Conservation (phyloP, 495 filamentous ascomycete species). For the Opeltia flavorubescens region DNA sequence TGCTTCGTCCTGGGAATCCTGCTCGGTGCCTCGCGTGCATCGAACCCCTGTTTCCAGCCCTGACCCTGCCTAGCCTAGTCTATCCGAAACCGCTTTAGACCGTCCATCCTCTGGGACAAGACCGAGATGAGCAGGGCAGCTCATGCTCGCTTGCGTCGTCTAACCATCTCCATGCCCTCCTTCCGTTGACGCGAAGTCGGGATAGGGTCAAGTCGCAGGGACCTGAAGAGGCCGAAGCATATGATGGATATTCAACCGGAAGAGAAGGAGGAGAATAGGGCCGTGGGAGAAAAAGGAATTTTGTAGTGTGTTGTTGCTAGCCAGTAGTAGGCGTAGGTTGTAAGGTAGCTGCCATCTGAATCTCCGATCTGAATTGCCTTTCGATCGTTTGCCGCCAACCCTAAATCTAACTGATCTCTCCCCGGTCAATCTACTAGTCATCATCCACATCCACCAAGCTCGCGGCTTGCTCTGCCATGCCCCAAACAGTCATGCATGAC, state of each 20-base stretch:
- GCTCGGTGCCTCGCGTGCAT: background rate
- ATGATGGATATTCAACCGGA: too few relatives aligned
- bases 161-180: background rate
- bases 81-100: slow-evolving; percentile 1
- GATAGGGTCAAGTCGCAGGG: too few relatives aligned
- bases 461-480: background rate
- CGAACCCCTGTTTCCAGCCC: background rate
- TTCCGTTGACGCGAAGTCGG: too few relatives aligned
- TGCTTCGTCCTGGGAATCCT: too few relatives aligned
- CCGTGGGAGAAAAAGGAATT: too few relatives aligned
- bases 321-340: too few relatives aligned
- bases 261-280: too few relatives aligned
- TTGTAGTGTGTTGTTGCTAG: too few relatives aligned
- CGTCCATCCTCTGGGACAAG: background rate
- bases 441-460: background rate
- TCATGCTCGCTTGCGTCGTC: background rate
- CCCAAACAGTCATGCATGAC: background rate
- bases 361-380: slow-evolving; percentile 1
- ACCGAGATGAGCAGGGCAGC: background rate
- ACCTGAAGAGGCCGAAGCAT: too few relatives aligned
- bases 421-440: background rate
- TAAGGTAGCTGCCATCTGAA: too few relatives aligned
- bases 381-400: slow-evolving; percentile 1
- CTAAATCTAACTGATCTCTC: slow-evolving; percentile 1
- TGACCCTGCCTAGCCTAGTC: background rate